Evolutionary conservation across 2,329 filamentous ascomycete genomes (phyloP), one percentile per base, ranked within the genome.

Genomic region (Apiospora sp.): DNA sequence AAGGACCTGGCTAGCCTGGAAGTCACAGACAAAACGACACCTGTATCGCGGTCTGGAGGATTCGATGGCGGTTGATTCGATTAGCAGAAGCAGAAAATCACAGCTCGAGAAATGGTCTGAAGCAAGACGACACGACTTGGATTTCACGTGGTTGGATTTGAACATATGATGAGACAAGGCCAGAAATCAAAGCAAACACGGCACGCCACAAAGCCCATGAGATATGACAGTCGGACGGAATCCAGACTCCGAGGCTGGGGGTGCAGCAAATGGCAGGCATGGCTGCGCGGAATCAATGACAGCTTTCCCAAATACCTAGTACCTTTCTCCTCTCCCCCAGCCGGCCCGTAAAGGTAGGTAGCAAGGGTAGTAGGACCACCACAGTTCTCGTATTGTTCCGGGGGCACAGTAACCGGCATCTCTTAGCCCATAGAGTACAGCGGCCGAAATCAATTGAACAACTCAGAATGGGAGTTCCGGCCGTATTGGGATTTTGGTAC

Each of bases 221-320:
- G 68, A 37, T 61, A 37, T 61, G 54, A 37, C 30, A 22, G 27
- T 30, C 30, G 27, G 34, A 5, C 30, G 34, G 30, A 61, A n/a
- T 61, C 54, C 54, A 61, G 54, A 61, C 30, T 61, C 54, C 54
- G 54, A 61, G 27, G 54, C 30, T 22, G 27, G 51, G 51, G 51
- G 16, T 19, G 24, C 27, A 58, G 13, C 51, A 58, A 19, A 41
- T 10, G 37, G 37, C 37, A 10, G 37, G 51, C 27, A 58, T 16
- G 51, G 51, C 51, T 27, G 34, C 54, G 14, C 54, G 54, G 54
- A 58, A 58, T 58, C 27, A 34, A 58, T 19, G 24, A 54, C 10
- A 37, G 54, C 6, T 41, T 27, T 16, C 14, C 6, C 51, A 19
- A 19, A 30, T 22, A 37, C 10, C 27, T 30, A 30, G 27, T 22